Percentiles rank a stretch among this genome's conserved stretches.
Evolutionary conservation across 306 rosid species (phyloP).

Genomic region (Castanea sativa): DNA sequence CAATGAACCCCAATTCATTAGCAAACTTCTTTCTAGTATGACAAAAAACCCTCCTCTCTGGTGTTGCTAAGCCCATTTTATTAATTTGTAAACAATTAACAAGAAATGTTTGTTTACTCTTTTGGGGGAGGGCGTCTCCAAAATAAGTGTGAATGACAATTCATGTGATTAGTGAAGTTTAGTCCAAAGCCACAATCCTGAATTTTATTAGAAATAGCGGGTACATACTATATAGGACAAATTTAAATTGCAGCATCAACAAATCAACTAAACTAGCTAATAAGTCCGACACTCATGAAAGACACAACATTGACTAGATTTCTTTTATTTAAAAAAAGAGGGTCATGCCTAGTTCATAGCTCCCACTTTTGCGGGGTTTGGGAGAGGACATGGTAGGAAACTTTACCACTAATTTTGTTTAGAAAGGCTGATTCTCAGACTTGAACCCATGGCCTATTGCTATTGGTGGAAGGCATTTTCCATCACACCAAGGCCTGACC

Average conservation of each 20-base stretch:
- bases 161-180: neutral
- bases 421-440: too few species aligned
- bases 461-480: too few species aligned
- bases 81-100: neutral
- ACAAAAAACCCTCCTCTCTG: neutral
- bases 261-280: neutral
- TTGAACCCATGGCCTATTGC: too few species aligned
- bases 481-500: too few species aligned
- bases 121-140: neutral
- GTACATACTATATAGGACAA: neutral
- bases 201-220: neutral
- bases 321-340: too few species aligned
- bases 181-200: neutral
- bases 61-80: neutral
- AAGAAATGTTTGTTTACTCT: neutral
- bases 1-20: neutral
- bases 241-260: neutral
- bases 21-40: neutral
- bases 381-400: too few species aligned
- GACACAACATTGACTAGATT: neutral
- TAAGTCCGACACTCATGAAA: neutral
- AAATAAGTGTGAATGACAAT: neutral
- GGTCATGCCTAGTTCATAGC: too few species aligned
- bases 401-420: too few species aligned
- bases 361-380: too few species aligned